Conservation (phyloP, 306 rosid species). For the Spatholobus suberectus region DNA sequence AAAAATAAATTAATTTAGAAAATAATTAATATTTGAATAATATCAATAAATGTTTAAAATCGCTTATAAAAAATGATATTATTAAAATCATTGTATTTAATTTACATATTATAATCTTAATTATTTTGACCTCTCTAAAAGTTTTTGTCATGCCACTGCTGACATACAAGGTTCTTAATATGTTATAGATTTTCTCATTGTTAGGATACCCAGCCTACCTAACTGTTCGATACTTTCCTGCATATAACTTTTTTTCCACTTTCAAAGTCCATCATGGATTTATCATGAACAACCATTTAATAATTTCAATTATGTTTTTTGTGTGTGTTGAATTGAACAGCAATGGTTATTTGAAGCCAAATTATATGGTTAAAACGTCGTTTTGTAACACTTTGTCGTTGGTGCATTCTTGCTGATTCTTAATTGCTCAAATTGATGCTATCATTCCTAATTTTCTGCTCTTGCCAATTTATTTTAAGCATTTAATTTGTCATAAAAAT, state of each 20-base stretch:
- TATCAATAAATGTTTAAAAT: too few relatives aligned
- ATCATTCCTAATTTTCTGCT: not conserved
- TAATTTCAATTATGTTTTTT: not conserved
- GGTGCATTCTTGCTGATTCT: not conserved
- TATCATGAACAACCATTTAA: not conserved
- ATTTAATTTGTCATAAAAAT: not conserved
- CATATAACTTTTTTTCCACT: not conserved
- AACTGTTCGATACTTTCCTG: not conserved
- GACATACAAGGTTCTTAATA: not conserved
- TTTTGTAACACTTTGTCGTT: not conserved
- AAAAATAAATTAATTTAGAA: too few relatives aligned
- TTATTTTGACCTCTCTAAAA: too few relatives aligned
- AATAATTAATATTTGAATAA: too few relatives aligned
- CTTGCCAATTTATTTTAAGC: not conserved
- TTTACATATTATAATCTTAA: too few relatives aligned
- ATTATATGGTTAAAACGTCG: not conserved
- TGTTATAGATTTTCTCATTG: conserved; percentile 10
- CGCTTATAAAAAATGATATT: too few relatives aligned
- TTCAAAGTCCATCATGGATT: not conserved
- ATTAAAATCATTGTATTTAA: too few relatives aligned
- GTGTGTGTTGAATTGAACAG: not conserved
- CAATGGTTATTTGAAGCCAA: not conserved
- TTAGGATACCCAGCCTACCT: not conserved
- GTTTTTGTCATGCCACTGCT: too few relatives aligned
- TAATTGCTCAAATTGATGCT: not conserved